Conservation (phyloP, 768 basidiomycete species). For the Kwoniella dejecticola region DNA sequence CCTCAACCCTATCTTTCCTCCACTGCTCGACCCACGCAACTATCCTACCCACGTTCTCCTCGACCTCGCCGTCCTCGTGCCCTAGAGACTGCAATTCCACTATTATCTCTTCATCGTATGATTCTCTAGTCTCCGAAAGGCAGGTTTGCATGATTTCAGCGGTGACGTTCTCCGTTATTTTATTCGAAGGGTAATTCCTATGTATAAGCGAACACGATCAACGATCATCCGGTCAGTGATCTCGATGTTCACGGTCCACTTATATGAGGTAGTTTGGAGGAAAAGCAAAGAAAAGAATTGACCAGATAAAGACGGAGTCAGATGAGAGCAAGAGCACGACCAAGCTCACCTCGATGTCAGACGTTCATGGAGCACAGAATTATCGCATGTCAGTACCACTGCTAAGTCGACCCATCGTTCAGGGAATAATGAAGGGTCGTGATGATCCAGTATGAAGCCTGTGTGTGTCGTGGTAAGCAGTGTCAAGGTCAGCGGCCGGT, state of each 20-base stretch:
- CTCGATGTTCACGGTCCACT: no score
- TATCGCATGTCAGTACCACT: slow-evolving; percentile 86
- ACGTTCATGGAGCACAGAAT: slow-evolving; percentile 82
- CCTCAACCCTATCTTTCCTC: slow-evolving; percentile 56
- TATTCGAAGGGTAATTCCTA: slow-evolving; percentile 84
- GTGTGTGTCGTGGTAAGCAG: no score
- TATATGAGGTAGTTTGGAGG: background rate
- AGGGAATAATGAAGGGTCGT: slow-evolving; percentile 66
- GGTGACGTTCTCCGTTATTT: slow-evolving; percentile 97
- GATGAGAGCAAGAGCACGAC: no score
- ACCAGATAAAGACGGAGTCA: no score
- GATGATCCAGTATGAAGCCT: slow-evolving; percentile 56
- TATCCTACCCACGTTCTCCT: slow-evolving; percentile 82
- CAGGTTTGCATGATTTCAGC: slow-evolving; percentile 97
- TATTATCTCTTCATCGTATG: slow-evolving; percentile 82
- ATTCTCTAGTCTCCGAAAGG: slow-evolving; percentile 79
- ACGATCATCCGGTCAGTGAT: no score
- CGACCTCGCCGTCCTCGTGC: slow-evolving; percentile 70
- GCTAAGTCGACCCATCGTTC: slow-evolving; percentile 97
- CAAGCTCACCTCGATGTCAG: slow-evolving; percentile 76
- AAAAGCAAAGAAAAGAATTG: no score
- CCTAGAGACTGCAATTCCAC: slow-evolving; percentile 71
- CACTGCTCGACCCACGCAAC: slow-evolving; percentile 84
- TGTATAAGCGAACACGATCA: no score
- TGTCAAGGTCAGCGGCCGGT: no score